phyloP scores from a whole-genome alignment of 805 yeast species.

The Ogataea naganishii region DNA sequence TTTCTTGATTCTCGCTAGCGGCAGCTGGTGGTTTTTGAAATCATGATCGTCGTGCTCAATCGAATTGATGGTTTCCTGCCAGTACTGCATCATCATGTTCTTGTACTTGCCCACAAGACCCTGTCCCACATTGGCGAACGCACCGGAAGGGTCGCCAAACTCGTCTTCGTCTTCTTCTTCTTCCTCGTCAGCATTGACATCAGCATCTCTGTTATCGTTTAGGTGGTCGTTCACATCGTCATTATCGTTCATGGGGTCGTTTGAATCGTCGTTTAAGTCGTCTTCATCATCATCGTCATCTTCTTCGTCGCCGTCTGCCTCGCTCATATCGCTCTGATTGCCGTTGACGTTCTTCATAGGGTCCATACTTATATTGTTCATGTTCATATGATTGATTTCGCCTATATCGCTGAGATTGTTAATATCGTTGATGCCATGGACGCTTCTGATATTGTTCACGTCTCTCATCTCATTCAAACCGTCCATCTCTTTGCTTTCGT shows the following conservation, averaged over 20 bases:
- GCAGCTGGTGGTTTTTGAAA: conserved; percentile 89
- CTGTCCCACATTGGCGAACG: conserved; percentile 75
- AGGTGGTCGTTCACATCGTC: conserved; percentile 6
- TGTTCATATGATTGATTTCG: background rate
- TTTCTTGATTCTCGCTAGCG: conserved; percentile 91
- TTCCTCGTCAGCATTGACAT: conserved; percentile 26
- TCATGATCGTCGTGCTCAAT: conserved; percentile 86
- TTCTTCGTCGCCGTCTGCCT: conserved; percentile 11
- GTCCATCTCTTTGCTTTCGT: conserved; percentile 4
- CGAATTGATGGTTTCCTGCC: conserved; percentile 92
- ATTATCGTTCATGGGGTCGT: conserved; percentile 8
- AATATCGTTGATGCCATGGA: conserved; percentile 2
- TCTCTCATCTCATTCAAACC: conserved; percentile 1
- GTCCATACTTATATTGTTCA: too few species aligned
- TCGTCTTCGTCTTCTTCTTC: conserved; percentile 27
- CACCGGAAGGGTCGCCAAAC: conserved; percentile 26
- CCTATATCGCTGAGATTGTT: background rate
- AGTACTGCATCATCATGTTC: conserved; percentile 88
- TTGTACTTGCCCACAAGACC: conserved; percentile 78
- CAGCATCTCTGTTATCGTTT: conserved; percentile 10
- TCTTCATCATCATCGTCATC: conserved; percentile 25
- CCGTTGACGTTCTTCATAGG: too few species aligned
- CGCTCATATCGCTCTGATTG: conserved; percentile 11
- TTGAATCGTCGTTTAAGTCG: conserved; percentile 16
- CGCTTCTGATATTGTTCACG: conserved; percentile 2